Conservation (phyloP, 108 stramenopile genomes). For the Conticribra weissflogii region DNA sequence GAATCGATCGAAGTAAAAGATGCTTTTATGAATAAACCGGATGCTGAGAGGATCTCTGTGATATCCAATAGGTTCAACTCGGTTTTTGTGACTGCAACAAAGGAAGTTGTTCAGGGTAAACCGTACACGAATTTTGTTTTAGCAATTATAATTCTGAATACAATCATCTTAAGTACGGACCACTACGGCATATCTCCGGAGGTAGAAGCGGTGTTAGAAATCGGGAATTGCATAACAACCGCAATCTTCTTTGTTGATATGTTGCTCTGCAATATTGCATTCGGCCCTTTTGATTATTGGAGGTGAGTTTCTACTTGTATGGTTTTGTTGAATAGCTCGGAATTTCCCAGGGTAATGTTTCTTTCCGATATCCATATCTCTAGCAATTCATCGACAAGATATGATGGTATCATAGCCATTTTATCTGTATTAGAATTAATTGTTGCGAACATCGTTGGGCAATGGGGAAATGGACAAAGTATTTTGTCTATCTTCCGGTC, state of each 20-base stretch:
- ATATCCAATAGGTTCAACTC: no score
- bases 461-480: conserved; percentile 45
- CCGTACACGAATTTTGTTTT: conserved; percentile 40
- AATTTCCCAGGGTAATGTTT: no score
- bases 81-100: not conserved
- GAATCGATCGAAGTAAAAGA: conserved; percentile 40
- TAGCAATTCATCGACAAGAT: conserved; percentile 35
- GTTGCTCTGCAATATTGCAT: conserved; percentile 23
- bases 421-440: conserved; percentile 59
- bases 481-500: conserved; percentile 64
- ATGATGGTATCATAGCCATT: conserved; percentile 70
- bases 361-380: no score
- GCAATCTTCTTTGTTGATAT: conserved; percentile 69
- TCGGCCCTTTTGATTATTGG: conserved; percentile 28
- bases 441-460: conserved; percentile 26
- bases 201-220: conserved; percentile 32
- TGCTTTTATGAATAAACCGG: not conserved
- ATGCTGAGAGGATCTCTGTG: not conserved
- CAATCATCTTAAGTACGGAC: conserved; percentile 65
- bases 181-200: conserved; percentile 55
- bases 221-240: conserved; percentile 59
- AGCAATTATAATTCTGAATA: conserved; percentile 65
- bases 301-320: conserved; percentile 6
- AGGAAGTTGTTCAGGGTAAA: conserved; percentile 20
- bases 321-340: not conserved